Evolutionary conservation across 164 flowering plant genomes (phyloP).

Genomic region (Chloranthus sessilifolius): DNA sequence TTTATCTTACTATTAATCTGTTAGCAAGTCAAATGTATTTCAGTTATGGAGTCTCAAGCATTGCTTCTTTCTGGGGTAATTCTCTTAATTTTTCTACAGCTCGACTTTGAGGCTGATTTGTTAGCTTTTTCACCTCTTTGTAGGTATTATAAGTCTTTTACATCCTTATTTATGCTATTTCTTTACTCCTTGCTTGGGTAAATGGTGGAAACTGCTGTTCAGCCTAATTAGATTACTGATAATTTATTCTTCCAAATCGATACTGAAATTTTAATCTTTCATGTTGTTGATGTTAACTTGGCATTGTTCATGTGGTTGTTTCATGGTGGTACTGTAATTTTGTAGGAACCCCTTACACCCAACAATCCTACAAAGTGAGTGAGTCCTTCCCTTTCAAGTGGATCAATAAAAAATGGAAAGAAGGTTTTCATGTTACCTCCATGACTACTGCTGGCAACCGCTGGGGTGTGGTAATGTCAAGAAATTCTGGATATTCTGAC

Average conservation of each 20-base stretch:
- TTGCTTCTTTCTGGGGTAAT: neutral
- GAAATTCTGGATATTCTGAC: conserved; percentile 71
- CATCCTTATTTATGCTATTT: no score
- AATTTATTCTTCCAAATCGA: neutral
- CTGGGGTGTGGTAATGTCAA: conserved; percentile 94
- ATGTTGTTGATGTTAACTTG: neutral
- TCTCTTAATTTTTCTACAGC: no score
- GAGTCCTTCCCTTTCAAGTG: conserved; percentile 87
- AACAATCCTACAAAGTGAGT: conserved; percentile 85
- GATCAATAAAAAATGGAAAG: conserved; percentile 92
- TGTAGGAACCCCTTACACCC: conserved; percentile 75
- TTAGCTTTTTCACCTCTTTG: no score
- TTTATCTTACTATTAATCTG: neutral
- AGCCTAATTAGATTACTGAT: no score
- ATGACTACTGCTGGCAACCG: conserved; percentile 85
- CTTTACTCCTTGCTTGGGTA: no score
- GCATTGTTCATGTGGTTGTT: neutral
- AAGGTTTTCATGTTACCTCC: conserved; percentile 86
- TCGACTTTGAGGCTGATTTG: no score
- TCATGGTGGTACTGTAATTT: conserved; percentile 4
- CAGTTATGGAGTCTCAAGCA: neutral
- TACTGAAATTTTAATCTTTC: neutral
- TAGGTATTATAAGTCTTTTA: no score
- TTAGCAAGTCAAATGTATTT: neutral
- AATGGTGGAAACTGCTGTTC: no score